A percentile compares a stretch with the other conserved stretches of the same genome.
Evolutionary conservation across 139 green algal genomes (phyloP).

Genomic region (Pycnococcus provasolii): DNA sequence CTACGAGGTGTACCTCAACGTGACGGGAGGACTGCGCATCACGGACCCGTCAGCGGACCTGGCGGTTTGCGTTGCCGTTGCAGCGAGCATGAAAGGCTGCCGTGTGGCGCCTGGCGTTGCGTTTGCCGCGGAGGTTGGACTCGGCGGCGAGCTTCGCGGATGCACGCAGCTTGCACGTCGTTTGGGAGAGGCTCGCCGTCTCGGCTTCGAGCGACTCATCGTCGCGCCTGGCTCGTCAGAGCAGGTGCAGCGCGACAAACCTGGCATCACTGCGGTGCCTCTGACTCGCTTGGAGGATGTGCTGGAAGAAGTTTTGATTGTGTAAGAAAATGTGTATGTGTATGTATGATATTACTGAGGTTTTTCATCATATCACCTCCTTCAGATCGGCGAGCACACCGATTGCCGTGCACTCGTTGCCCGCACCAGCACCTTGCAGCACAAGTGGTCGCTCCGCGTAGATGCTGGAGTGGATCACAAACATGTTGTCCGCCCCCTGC

Average conservation of each 20-base stretch:
- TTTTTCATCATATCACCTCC: not conserved
- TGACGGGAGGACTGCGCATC: constrained; percentile 48
- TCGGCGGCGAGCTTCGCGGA: constrained; percentile 56
- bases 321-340: too few species aligned
- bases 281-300: too few species aligned
- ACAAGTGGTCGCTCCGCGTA: constrained; percentile 24
- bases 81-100: constrained; percentile 29
- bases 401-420: constrained; percentile 26
- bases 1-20: constrained; percentile 58
- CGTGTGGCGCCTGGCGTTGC: constrained; percentile 18
- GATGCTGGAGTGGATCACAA: constrained; percentile 11
- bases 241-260: too few species aligned
- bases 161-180: constrained; percentile 44
- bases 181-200: constrained; percentile 43
- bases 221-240: too few species aligned
- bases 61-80: constrained; percentile 52
- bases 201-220: constrained; percentile 41
- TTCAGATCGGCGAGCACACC: constrained; percentile 34
- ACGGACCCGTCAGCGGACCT: constrained; percentile 61
- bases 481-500: constrained; percentile 26
- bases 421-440: constrained; percentile 31
- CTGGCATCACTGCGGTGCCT: too few species aligned
- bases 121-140: constrained; percentile 60
- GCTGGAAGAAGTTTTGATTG: too few species aligned
- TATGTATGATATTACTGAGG: too few species aligned